Evolutionary conservation across 2,329 filamentous ascomycete species (phyloP).

Genomic region (Chaetomium strumarium): DNA sequence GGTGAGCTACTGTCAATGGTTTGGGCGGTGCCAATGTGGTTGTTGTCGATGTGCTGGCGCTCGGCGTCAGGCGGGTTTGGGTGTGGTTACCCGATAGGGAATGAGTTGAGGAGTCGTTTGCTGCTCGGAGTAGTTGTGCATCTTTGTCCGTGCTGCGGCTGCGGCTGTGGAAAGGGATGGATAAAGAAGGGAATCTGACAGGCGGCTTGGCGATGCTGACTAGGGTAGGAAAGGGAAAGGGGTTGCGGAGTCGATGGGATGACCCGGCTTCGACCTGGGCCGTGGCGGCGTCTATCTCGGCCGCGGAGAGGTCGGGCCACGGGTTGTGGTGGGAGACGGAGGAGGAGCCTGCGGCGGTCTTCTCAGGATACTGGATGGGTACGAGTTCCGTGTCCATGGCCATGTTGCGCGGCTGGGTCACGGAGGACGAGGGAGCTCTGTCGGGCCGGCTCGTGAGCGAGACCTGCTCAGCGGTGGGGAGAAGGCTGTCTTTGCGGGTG

Average conservation of each 20-base stretch:
- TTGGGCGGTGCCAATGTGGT: no score
- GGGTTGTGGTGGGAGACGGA: constrained; percentile 9
- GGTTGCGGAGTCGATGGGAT: not conserved
- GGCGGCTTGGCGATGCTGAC: not conserved
- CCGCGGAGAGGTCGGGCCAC: constrained; percentile 22
- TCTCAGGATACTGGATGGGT: not conserved
- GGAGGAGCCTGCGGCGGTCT: not conserved
- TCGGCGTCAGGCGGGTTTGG: not conserved
- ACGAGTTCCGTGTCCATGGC: not conserved
- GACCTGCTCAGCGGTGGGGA: constrained; percentile 16
- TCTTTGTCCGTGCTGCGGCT: not conserved
- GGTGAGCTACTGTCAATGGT: no score
- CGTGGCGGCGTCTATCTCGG: constrained; percentile 10
- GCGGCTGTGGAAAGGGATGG: not conserved
- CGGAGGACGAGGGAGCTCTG: not conserved
- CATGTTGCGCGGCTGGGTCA: not conserved
- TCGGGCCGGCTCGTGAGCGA: constrained; percentile 9
- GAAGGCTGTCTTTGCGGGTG: constrained; percentile 17
- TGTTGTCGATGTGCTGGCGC: not conserved
- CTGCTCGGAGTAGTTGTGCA: not conserved
- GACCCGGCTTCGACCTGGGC: constrained; percentile 3
- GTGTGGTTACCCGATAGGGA: not conserved
- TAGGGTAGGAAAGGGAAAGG: not conserved
- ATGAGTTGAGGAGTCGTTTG: not conserved
- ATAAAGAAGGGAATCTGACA: not conserved